A percentile compares a stretch with the other conserved stretches of the same genome.
These are phyloP conservation scores for Ceratorhiza oryzae-sativae DNA, from an alignment of 1,284 basidiomycete species.

Conservation along the genomic window DNA sequence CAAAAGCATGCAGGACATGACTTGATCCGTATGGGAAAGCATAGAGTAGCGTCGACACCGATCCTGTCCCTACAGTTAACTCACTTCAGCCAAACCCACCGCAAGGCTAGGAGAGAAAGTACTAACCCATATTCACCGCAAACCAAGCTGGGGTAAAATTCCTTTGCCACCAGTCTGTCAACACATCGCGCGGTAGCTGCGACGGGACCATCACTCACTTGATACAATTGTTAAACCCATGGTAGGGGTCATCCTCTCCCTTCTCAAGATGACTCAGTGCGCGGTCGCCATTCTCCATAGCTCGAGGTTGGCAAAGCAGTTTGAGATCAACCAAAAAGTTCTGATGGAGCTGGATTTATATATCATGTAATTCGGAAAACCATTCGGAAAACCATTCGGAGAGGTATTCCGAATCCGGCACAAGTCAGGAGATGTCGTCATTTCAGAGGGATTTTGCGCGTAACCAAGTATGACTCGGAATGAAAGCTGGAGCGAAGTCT, in stretches of 20 bases:
- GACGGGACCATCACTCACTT: not conserved
- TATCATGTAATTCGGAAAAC: too few relatives aligned
- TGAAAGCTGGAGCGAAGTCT: not conserved
- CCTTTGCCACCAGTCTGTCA: not conserved
- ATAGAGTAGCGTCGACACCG: conserved; percentile 15
- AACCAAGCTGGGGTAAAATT: conserved; percentile 37
- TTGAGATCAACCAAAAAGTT: too few relatives aligned
- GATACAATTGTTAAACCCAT: not conserved
- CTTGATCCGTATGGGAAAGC: conserved; percentile 24
- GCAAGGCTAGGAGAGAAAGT: not conserved
- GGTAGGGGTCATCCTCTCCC: not conserved
- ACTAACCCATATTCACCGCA: conserved; percentile 29
- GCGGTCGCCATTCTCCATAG: not conserved
- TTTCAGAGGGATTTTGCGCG: not conserved
- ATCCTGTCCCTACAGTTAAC: conserved; percentile 14
- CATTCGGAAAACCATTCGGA: conserved; percentile 29
- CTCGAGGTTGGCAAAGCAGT: not conserved
- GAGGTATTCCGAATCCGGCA: not conserved
- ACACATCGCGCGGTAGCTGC: not conserved
- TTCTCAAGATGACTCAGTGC: conserved; percentile 1
- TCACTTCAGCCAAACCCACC: not conserved
- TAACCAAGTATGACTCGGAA: not conserved
- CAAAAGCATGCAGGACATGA: conserved; percentile 13
- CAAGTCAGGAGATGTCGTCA: conserved; percentile 6
- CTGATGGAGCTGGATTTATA: conserved; percentile 10